Evolutionary conservation across 306 rosid species (phyloP).

Genomic region (Crotalaria pallida): DNA sequence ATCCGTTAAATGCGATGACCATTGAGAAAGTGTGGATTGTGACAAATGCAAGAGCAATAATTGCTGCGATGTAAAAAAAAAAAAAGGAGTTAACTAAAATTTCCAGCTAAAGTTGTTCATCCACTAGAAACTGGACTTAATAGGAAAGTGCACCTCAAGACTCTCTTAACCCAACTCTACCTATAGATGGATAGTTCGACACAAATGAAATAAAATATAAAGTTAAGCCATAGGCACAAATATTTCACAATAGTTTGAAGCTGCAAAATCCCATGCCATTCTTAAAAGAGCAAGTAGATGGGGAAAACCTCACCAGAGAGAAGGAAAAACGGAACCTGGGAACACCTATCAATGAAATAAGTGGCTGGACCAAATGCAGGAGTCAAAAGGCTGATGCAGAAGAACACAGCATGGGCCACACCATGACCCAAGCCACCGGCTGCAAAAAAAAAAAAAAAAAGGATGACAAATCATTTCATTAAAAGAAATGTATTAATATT

Average conservation of each 20-base stretch:
- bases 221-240: background rate
- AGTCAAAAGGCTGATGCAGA: constrained; percentile 90
- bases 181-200: background rate
- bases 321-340: constrained; percentile 80
- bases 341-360: constrained; percentile 67
- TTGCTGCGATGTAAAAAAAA: constrained; percentile 49
- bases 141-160: background rate
- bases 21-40: constrained; percentile 93
- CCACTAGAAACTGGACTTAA: background rate
- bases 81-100: constrained; percentile 16
- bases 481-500: background rate
- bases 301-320: constrained; percentile 62
- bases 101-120: background rate
- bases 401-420: constrained; percentile 93
- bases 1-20: constrained; percentile 93
- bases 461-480: background rate
- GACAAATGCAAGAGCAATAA: constrained; percentile 83
- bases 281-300: constrained; percentile 5
- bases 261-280: background rate
- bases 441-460: constrained; percentile 35
- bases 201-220: constrained; percentile 1
- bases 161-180: background rate
- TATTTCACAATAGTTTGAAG: constrained; percentile 4
- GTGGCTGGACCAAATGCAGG: constrained; percentile 98
- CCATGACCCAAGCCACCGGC: constrained; percentile 99